phyloP scores from a whole-genome alignment of 2,329 filamentous ascomycete genomes.

The Cladosporium sp. region DNA sequence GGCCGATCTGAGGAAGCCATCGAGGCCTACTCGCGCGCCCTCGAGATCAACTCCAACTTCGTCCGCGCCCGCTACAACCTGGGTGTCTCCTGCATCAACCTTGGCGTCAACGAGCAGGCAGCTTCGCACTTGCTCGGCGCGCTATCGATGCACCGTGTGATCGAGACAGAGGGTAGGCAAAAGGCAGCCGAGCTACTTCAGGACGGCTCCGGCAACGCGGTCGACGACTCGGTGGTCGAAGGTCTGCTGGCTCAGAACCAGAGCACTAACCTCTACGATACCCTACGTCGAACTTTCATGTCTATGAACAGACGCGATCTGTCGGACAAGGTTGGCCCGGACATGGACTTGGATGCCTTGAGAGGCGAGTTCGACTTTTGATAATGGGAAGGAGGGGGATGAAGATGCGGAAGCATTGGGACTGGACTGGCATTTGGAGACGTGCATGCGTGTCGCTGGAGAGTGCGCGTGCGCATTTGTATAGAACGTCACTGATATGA shows the following conservation, averaged over 20 bases:
- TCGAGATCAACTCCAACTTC: constrained; percentile 89
- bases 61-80: constrained; percentile 96
- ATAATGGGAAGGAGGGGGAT: too few species aligned
- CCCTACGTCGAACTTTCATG: constrained; percentile 86
- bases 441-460: neutral
- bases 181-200: constrained; percentile 76
- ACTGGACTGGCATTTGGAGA: neutral
- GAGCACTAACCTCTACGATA: constrained; percentile 95
- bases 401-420: neutral
- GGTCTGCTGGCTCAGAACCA: constrained; percentile 91
- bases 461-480: neutral
- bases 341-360: constrained; percentile 88
- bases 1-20: constrained; percentile 94
- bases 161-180: constrained; percentile 78
- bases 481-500: neutral
- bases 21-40: constrained; percentile 88
- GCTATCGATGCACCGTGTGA: constrained; percentile 90
- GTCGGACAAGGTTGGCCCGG: constrained; percentile 78
- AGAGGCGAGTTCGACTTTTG: constrained; percentile 86
- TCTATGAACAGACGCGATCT: constrained; percentile 90
- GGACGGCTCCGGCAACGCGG: constrained; percentile 49
- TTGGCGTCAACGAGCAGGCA: constrained; percentile 89
- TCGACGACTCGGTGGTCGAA: constrained; percentile 71
- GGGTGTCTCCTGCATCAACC: constrained; percentile 94
- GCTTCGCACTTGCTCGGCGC: constrained; percentile 89